Evolutionary conservation across 2,329 filamentous ascomycete species (phyloP), one percentile per base, ranked within the genome.

Genomic region (Rutstroemia sydowiana): DNA sequence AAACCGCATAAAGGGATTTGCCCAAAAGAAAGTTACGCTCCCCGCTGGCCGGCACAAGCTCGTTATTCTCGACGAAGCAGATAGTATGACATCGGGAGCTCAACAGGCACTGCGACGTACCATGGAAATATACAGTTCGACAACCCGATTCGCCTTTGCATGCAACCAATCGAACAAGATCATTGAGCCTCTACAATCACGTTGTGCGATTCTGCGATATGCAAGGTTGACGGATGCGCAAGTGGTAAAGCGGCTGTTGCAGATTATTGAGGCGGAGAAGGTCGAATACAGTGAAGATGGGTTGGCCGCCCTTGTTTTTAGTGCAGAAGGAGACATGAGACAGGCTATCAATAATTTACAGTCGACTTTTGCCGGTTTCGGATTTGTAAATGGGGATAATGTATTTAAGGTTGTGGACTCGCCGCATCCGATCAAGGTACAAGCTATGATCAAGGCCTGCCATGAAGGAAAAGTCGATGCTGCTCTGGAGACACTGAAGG

Each of bases 161-260:
- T 98, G 93, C 76, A 98, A 98, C 69, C 89, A 95, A 73, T 93
- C 87, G 57, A 98, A 97, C 75, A 98, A 97, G 73, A 97, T 98
- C 67, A 98, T 98, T 69, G 93, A 98, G 70, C 93, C 93, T n/a
- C 76, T 98, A 47, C 93, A 98, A 70, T 96, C 91, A 16, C 83
- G 93, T 63, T 98, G 93, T 68, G 93, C 93, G 18, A 97, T 98
- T 66, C 79, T 98, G 51, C 85, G 93, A 54, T 98, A 96, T 70
- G 85, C 91, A 30, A 85, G 92, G 52, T 77, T 98, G 59, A 96
- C 92, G 2, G 93, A 98, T 66, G 85, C 81, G 11, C 92, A 98
- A 68, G 83, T 98, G 23, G 89, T 96, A 47, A 91, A 92, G 73
- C 81, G 93, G 37, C 70, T 98, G 56, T 74, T 93, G 70, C 91